These are phyloP conservation scores for Rubia yunnanensis DNA, from an alignment of 257 asterid species.

Conservation along the genomic window DNA sequence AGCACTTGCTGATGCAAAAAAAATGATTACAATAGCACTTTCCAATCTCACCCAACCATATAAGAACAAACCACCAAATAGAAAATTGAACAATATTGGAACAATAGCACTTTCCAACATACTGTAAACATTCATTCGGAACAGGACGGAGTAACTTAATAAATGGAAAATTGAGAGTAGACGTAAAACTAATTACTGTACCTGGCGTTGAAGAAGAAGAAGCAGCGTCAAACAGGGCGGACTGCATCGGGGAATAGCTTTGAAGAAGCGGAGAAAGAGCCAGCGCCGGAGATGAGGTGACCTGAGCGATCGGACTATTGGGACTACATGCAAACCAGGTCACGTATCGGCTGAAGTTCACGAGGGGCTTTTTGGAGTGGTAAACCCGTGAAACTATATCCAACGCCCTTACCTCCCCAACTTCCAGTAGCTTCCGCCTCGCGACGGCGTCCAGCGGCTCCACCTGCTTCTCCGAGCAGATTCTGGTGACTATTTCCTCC, in stretches of 20 bases:
- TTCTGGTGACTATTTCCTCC: conserved; percentile 11
- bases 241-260: background rate
- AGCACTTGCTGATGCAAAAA: too few species aligned
- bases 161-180: background rate
- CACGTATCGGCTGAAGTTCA: conserved; percentile 2
- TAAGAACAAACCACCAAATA: too few species aligned
- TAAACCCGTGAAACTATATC: conserved; percentile 9
- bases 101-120: too few species aligned
- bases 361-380: background rate
- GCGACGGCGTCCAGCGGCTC: conserved; percentile 10
- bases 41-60: too few species aligned
- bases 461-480: conserved; percentile 22
- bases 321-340: conserved; percentile 3
- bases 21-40: too few species aligned
- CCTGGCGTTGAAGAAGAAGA: background rate
- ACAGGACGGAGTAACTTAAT: too few species aligned
- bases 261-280: background rate
- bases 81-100: too few species aligned
- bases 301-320: background rate
- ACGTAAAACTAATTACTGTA: background rate
- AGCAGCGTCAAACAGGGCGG: background rate
- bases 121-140: too few species aligned
- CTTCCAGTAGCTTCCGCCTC: conserved; percentile 17
- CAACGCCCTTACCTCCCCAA: conserved; percentile 29
- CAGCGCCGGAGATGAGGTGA: background rate